Percentiles rank a stretch among this genome's conserved stretches.
Evolutionary conservation across 495 filamentous ascomycete species (phyloP).

Genomic region (Eremomyces bilateralis): DNA sequence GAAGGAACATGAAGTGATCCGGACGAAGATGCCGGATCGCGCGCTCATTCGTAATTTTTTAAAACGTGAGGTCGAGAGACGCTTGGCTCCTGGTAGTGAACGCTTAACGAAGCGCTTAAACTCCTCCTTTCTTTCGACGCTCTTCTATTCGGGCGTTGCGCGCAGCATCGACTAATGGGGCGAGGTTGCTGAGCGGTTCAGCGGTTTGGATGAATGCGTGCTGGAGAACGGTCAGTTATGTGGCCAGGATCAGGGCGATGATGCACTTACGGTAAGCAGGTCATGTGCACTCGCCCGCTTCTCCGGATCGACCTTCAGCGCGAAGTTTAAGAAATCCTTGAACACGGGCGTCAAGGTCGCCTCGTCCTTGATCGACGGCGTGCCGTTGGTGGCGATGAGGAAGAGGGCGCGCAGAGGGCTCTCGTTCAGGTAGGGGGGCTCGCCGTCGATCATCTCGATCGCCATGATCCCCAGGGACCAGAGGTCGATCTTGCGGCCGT

Average conservation of each 20-base stretch:
- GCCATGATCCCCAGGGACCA: constrained; percentile 99
- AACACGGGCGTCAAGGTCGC: constrained; percentile 60
- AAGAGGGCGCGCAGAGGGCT: constrained; percentile 83
- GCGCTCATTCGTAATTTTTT: too few relatives aligned
- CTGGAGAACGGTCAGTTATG: constrained; percentile 28
- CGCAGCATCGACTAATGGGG: constrained; percentile 74
- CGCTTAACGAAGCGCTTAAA: too few relatives aligned
- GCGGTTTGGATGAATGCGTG: constrained; percentile 70
- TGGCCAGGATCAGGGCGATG: constrained; percentile 1
- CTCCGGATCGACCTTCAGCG: constrained; percentile 87
- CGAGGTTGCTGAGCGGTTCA: constrained; percentile 50
- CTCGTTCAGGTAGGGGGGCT: constrained; percentile 91
- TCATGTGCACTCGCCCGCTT: constrained; percentile 89
- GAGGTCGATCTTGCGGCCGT: constrained; percentile 95
- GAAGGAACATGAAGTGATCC: too few relatives aligned
- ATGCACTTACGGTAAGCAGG: constrained; percentile 51
- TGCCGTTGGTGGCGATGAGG: constrained; percentile 92
- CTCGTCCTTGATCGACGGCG: constrained; percentile 86
- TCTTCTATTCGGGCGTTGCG: constrained; percentile 66
- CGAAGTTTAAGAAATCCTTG: constrained; percentile 72
- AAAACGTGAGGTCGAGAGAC: too few relatives aligned
- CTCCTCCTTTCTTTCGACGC: constrained; percentile 31
- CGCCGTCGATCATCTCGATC: constrained; percentile 99
- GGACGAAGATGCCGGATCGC: too few relatives aligned
- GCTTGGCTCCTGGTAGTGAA: too few relatives aligned